Base-by-base conservation (phyloP, 495 filamentous ascomycete species). In the Aspergillus homomorphus region DNA sequence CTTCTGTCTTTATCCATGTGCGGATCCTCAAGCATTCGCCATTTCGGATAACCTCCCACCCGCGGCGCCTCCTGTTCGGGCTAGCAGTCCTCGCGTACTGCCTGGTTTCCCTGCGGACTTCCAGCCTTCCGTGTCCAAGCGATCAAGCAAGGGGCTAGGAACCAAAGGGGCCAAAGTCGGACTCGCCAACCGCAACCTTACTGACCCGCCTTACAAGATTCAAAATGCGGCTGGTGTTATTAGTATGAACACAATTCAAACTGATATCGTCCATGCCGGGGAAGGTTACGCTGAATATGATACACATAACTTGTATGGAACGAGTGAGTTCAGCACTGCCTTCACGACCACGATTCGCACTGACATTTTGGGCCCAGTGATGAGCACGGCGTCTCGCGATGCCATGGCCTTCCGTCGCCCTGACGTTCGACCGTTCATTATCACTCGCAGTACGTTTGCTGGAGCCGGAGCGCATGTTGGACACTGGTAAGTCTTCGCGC, bases 281-380 rank as follows among this genome's bases (percentile, higher is more conserved):
- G 66, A 88, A 59, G 89, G 88, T 1, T 78, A 85, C 53, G 72
- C 72, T 16, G 87, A 91, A 71, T 93, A 92, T 66, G 91, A 90
- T 61, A 87, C 84, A 2, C 91, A 96, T 71, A 96, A 96, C 66
- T 71, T 96, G 12, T 94, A 90, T 69, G 91, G 91, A 43, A 85
- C 83, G 10, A 90, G 78, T 82, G 71, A 73, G 80, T 67, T 14
- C 2, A 9, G 9, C 10, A 41, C 20, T 1, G 26, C 18, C 20
- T 4, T 10, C 14, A 18, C 1, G 21, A 16, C 0, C 21, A 0
- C 19, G 43, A 8, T 38, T 38, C 33, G 10, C 33, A 19, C 59
- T 61, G 21, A 61, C 49, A 46, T 2, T n/a, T n/a, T n/a, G n/a
- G 10, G 9, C 45, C 20, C 24, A 81, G 78, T 95, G 89, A 96